Evolutionary conservation across 495 filamentous ascomycete genomes (phyloP).

Genomic region (Penicillium pancosmium): DNA sequence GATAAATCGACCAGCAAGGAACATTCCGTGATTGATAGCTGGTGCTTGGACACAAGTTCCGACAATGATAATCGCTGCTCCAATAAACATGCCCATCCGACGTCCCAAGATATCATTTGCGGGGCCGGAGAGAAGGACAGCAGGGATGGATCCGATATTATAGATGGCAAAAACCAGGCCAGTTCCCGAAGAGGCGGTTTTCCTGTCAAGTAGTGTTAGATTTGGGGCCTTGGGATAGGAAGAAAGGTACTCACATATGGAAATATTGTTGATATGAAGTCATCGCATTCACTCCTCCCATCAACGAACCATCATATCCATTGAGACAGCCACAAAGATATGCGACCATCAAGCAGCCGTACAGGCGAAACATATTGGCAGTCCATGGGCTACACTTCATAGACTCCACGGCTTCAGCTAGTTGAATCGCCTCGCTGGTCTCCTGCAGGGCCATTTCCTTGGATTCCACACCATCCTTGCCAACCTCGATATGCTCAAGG

Average conservation of each 20-base stretch:
- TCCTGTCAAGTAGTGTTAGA: slow-evolving; percentile 12
- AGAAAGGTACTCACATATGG: slow-evolving; percentile 30
- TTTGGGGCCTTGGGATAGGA: slow-evolving; percentile 7
- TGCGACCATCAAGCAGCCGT: slow-evolving; percentile 18
- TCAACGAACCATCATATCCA: slow-evolving; percentile 55
- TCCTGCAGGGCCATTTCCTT: slow-evolving; percentile 4
- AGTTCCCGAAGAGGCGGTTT: slow-evolving; percentile 32
- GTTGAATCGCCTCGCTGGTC: slow-evolving; percentile 12
- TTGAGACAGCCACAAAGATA: slow-evolving; percentile 37
- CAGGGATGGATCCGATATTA: slow-evolving; percentile 45
- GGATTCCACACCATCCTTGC: slow-evolving; percentile 6
- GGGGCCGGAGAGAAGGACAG: slow-evolving; percentile 23
- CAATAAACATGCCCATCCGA: slow-evolving; percentile 63
- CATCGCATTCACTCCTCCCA: slow-evolving; percentile 45
- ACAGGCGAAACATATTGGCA: slow-evolving; percentile 23
- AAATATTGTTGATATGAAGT: slow-evolving; percentile 40
- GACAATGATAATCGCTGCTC: slow-evolving; percentile 58
- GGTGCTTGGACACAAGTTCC: slow-evolving; percentile 57
- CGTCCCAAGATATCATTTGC: slow-evolving; percentile 49
- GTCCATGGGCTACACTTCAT: slow-evolving; percentile 27
- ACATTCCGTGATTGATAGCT: slow-evolving; percentile 48
- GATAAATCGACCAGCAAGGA: slow-evolving; percentile 73
- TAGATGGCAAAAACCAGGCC: slow-evolving; percentile 62
- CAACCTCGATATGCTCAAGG: slow-evolving; percentile 11
- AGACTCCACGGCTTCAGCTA: slow-evolving; percentile 11